Evolutionary conservation across 129 eudicot species (phyloP).

Genomic region (Centella asiatica): DNA sequence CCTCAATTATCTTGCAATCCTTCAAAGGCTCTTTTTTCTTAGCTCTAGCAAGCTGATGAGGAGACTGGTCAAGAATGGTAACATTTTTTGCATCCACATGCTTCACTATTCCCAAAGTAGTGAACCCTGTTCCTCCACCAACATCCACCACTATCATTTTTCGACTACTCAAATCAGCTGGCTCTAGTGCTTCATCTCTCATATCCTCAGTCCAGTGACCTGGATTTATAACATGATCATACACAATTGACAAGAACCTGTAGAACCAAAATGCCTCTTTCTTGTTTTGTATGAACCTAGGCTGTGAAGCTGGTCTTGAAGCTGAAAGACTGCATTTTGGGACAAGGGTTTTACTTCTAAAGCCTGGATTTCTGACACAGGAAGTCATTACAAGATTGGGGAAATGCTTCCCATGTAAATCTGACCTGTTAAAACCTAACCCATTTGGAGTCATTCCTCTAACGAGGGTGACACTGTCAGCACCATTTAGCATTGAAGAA

Average conservation of each 20-base stretch:
- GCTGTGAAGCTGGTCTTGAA: conserved; percentile 27
- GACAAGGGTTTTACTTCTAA: conserved; percentile 14
- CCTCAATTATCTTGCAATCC: conserved; percentile 27
- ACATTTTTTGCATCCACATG: conserved; percentile 33
- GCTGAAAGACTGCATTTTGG: conserved; percentile 23
- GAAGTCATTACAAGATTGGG: conserved; percentile 25
- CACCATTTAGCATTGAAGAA: conserved; percentile 56
- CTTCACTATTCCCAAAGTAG: conserved; percentile 27
- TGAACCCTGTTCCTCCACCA: conserved; percentile 25
- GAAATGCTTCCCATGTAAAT: conserved; percentile 23
- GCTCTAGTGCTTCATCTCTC: conserved; percentile 24
- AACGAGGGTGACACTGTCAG: conserved; percentile 32
- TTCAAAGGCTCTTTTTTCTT: conserved; percentile 30
- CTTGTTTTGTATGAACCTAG: conserved; percentile 31
- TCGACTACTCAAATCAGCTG: conserved; percentile 6
- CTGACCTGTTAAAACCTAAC: conserved; percentile 34
- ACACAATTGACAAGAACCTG: conserved; percentile 28
- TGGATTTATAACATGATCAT: conserved; percentile 30
- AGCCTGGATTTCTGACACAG: background rate
- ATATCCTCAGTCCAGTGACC: conserved; percentile 28
- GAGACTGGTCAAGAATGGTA: conserved; percentile 33
- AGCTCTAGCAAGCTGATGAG: conserved; percentile 33
- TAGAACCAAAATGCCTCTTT: conserved; percentile 38
- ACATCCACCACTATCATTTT: conserved; percentile 7
- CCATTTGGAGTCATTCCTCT: conserved; percentile 32